Evolutionary conservation across 306 rosid genomes (phyloP), one percentile per base, ranked within the genome.

Genomic region (Gillenia trifoliata): DNA sequence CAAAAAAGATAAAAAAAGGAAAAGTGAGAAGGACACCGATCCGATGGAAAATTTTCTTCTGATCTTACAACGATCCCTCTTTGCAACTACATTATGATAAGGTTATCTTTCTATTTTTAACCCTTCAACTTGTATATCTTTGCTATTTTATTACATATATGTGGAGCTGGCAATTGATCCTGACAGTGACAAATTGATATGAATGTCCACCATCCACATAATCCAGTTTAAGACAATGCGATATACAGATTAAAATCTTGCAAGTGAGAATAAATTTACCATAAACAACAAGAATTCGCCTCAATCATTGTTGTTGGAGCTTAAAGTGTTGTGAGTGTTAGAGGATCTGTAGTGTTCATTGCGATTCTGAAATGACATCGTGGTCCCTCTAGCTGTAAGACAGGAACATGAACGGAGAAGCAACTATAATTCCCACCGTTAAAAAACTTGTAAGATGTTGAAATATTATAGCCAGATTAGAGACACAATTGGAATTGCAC

Each of bases 261-360:
- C 31, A 20, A 59, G 34, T 61, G 33, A 52, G 15, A 59, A 25
- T 30, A 11, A 45, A 34, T 52, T 71, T 72, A 47, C 81, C 76
- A 10, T 19, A 67, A 60, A 31, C n/a, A 79, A 19, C 43, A 36
- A 71, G 68, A 17, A 11, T 59, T 74, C 57, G 72, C 56, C 85
- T 81, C 89, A 83, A 82, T 83, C 82, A 86, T 84, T 83, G 83
- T 78, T 50, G 76, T 30, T 78, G 81, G 72, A 82, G 60, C 3
- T 61, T 59, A 84, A 86, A 87, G 91, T 63, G 72, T 5, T 20
- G 77, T 40, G 55, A 76, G 79, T 78, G 79, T 75, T n/a, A 43
- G 43, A 61, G 57, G 80, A 65, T 75, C 52, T 68, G n/a, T 59
- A 54, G 36, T 64, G 28, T 50, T 26, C 29, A 47, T 30, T 41